Base-by-base conservation (phyloP, 805 yeast species). In the Yarrowia sp. region DNA sequence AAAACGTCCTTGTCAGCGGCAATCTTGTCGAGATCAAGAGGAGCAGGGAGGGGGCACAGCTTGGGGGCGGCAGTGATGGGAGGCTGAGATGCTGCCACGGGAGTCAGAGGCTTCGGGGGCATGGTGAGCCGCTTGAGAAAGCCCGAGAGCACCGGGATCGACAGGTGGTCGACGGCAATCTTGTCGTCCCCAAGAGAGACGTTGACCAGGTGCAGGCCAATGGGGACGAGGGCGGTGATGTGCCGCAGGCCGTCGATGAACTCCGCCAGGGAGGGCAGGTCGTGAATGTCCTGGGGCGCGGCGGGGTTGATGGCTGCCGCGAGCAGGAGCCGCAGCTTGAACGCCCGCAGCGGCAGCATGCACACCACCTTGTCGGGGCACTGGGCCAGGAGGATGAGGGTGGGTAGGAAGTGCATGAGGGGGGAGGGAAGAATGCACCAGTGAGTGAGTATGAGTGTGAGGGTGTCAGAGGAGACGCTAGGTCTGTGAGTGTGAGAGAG, bases 351-450 rank as follows among this genome's bases (percentile, higher is more conserved):
- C 3, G 65, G 65, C 16, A 59, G 50, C 46, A 35, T 45, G 19
- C 65, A 43, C 16, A n/a, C 65, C 50, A 59, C 42, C 26, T 59
- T 59, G 65, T 59, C 65, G 12, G 65, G 65, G 65, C 65, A 59
- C 38, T 45, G 65, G n/a, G 42, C 52, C 65, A 59, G 52, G 50
- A 59, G 65, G 12, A 36, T 35, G 9, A 59, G 65, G 2, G 65
- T 59, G 8, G 67, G 67, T 19, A 49, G 58, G 46, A 48, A 63
- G 16, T 48, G 15, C 59, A 63, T 48, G 43, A 38, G 3, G 55
- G 8, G 19, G 14, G 38, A 19, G 19, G 19, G 19, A 19, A 19
- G 32, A 49, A 12, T 7, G 26, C 16, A 22, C 16, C 36, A 9
- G 32, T 45, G 26, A 5, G 36, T 8, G 36, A 22, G 36, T n/a